A percentile compares a stretch with the other conserved stretches of the same genome.
phyloP scores from a whole-genome alignment of 2,329 filamentous ascomycete species.

The Cyphellophora attinorum region DNA sequence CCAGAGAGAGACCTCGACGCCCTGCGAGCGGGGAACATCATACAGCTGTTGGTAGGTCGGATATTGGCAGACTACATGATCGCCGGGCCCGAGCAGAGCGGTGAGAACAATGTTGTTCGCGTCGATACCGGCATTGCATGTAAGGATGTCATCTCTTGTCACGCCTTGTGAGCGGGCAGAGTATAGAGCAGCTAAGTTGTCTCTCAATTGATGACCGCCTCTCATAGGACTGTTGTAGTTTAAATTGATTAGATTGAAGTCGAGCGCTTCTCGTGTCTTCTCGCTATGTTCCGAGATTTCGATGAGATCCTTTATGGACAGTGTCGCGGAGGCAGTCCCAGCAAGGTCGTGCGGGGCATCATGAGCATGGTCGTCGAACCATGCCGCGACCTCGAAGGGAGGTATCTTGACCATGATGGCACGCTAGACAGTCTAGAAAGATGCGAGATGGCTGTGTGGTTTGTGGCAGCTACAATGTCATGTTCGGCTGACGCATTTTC shows the following conservation, averaged over 20 bases:
- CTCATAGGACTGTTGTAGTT: conserved; percentile 20
- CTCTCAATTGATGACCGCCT: conserved; percentile 19
- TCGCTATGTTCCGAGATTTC: conserved; percentile 41
- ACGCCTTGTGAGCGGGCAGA: conserved; percentile 39
- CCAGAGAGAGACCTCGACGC: conserved; percentile 72
- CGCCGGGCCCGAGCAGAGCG: conserved; percentile 58
- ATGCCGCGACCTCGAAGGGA: conserved; percentile 52
- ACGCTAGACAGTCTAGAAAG: too few species aligned
- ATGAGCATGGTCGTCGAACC: conserved; percentile 6
- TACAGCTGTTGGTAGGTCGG: conserved; percentile 84
- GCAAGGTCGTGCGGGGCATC: conserved; percentile 51
- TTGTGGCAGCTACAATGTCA: too few species aligned
- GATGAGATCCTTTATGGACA: conserved; percentile 61
- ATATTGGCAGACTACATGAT: conserved; percentile 80
- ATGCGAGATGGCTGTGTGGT: too few species aligned
- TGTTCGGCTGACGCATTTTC: too few species aligned
- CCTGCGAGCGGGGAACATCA: conserved; percentile 61
- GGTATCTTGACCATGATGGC: conserved; percentile 30
- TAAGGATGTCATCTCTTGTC: conserved; percentile 57
- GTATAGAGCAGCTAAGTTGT: conserved; percentile 23
- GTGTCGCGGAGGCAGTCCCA: conserved; percentile 67
- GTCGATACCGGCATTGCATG: conserved; percentile 70
- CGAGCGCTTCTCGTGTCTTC: conserved; percentile 8
- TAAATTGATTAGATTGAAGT: conserved; percentile 17
- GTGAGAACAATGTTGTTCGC: conserved; percentile 80